Conservation (phyloP, 1,139 yeast species). For the Hyphopichia khmerensis region DNA sequence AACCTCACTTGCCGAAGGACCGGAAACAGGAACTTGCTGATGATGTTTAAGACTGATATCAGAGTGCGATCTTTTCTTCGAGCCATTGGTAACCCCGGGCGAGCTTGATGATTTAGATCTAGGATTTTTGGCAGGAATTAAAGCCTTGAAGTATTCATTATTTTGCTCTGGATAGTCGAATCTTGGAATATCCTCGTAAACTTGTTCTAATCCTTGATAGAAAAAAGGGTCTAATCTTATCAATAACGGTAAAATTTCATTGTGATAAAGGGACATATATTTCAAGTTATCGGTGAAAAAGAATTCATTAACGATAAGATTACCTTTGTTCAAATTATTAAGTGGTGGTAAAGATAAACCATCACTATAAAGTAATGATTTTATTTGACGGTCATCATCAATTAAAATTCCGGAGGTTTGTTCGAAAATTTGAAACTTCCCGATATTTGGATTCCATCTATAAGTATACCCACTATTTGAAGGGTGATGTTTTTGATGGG, state of each 20-base stretch:
- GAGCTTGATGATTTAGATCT: constrained; percentile 7
- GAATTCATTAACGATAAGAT: constrained; percentile 37
- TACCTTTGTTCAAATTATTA: constrained; percentile 32
- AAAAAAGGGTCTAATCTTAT: constrained; percentile 28
- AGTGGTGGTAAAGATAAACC: constrained; percentile 32
- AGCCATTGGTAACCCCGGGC: background rate
- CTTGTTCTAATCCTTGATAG: constrained; percentile 29
- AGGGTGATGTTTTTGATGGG: constrained; percentile 23
- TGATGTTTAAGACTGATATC: constrained; percentile 6
- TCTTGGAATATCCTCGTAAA: constrained; percentile 32
- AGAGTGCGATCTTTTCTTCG: constrained; percentile 8
- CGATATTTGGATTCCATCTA: constrained; percentile 39
- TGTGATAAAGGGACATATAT: constrained; percentile 41
- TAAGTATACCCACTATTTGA: constrained; percentile 26
- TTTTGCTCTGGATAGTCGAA: constrained; percentile 35
- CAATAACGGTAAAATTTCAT: constrained; percentile 36
- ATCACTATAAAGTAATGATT: constrained; percentile 33
- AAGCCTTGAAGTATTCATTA: constrained; percentile 28
- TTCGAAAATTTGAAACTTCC: constrained; percentile 34
- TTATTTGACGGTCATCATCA: constrained; percentile 32
- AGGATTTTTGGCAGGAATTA: constrained; percentile 20
- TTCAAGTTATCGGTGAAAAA: constrained; percentile 35
- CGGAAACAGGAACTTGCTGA: background rate
- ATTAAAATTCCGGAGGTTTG: constrained; percentile 22
- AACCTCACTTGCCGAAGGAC: constrained; percentile 7